Evolutionary conservation across 1,284 basidiomycete species (phyloP).

Genomic region (Leucoagaricus sp.): DNA sequence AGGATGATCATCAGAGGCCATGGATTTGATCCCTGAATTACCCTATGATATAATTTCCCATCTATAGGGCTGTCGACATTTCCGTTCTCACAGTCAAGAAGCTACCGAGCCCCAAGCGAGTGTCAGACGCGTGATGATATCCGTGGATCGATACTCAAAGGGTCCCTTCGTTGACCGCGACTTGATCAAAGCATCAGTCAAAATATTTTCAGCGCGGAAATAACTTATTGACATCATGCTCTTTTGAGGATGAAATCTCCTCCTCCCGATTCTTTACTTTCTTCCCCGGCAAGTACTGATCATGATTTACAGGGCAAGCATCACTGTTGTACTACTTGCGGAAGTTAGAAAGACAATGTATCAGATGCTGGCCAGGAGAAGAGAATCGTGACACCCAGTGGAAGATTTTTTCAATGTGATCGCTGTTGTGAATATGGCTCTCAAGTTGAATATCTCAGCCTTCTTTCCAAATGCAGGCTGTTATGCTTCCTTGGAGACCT

Average conservation of each 20-base stretch:
- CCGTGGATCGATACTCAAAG: slow-evolving; percentile 8
- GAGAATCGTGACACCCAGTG: too few relatives aligned
- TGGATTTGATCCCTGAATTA: neutral
- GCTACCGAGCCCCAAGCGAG: neutral
- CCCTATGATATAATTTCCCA: slow-evolving; percentile 6
- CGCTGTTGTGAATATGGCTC: neutral
- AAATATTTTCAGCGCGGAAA: too few relatives aligned
- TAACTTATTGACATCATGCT: too few relatives aligned
- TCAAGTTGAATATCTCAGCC: neutral
- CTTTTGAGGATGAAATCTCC: neutral
- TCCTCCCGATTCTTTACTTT: too few relatives aligned
- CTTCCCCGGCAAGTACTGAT: too few relatives aligned
- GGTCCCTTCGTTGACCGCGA: too few relatives aligned
- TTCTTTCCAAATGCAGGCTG: too few relatives aligned
- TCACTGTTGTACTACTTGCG: too few relatives aligned
- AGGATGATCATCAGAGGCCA: neutral
- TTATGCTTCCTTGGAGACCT: neutral
- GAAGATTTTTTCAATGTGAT: neutral
- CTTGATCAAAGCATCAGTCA: slow-evolving; percentile 6
- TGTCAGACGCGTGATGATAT: neutral
- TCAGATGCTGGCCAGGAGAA: too few relatives aligned
- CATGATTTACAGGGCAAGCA: too few relatives aligned
- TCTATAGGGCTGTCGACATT: neutral
- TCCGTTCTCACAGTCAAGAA: neutral
- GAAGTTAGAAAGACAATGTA: too few relatives aligned